phyloP scores from a whole-genome alignment of 2,329 filamentous ascomycete genomes.

The Blumeria graminis region DNA sequence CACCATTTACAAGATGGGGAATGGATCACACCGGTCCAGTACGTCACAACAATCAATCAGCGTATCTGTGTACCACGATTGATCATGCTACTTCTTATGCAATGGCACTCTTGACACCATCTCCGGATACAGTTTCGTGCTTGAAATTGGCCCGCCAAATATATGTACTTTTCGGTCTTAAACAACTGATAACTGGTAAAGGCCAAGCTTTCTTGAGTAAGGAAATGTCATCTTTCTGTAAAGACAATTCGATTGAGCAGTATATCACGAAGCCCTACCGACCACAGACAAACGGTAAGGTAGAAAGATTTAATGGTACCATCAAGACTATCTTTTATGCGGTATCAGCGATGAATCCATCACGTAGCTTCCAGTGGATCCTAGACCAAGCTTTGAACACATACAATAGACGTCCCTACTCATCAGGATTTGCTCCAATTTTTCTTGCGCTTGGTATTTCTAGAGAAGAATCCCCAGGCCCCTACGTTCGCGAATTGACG shows the following conservation, averaged over 20 bases:
- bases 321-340: neutral
- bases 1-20: neutral
- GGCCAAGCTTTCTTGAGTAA: neutral
- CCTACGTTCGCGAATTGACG: neutral
- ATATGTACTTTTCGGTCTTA: neutral
- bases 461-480: neutral
- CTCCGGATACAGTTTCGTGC: neutral
- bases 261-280: neutral
- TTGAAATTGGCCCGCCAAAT: neutral
- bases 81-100: neutral
- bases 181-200: neutral
- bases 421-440: neutral
- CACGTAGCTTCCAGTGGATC: neutral
- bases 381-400: neutral
- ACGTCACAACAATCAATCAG: neutral
- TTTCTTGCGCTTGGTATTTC: neutral
- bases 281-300: neutral
- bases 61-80: neutral
- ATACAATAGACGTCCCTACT: neutral
- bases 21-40: conserved; percentile 1
- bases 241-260: neutral
- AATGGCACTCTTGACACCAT: neutral
- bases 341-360: neutral
- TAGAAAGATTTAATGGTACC: neutral
- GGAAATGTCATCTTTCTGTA: neutral